Conservation (phyloP, 305 asterid species). For the Petunia hybrid region DNA sequence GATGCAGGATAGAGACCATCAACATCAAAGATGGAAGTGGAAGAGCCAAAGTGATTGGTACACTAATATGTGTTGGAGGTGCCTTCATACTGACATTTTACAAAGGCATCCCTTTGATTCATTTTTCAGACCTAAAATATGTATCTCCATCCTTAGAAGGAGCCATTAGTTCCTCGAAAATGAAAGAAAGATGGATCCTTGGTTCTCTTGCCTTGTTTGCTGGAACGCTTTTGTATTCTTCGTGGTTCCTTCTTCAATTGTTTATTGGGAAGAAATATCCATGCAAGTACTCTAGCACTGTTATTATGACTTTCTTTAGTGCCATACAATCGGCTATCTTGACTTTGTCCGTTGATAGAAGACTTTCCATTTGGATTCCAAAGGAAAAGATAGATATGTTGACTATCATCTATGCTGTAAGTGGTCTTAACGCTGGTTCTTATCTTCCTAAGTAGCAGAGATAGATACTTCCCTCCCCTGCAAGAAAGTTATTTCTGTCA, state of each 20-base stretch:
- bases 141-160: conserved; percentile 26
- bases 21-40: conserved; percentile 56
- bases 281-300: conserved; percentile 79
- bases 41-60: conserved; percentile 60
- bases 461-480: neutral
- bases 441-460: neutral
- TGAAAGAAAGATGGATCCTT: conserved; percentile 57
- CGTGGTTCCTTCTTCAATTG: conserved; percentile 77
- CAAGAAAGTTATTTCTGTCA: neutral
- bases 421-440: conserved; percentile 19
- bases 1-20: conserved; percentile 64
- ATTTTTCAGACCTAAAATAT: conserved; percentile 40
- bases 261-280: conserved; percentile 65
- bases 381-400: conserved; percentile 54
- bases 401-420: conserved; percentile 65
- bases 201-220: conserved; percentile 66
- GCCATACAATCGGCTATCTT: conserved; percentile 66
- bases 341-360: conserved; percentile 51
- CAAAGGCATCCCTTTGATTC: conserved; percentile 64
- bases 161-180: conserved; percentile 1
- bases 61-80: conserved; percentile 70
- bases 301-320: conserved; percentile 71
- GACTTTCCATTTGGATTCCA: conserved; percentile 57
- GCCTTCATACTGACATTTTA: conserved; percentile 58
- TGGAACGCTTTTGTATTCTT: conserved; percentile 76